Evolutionary conservation across 352 stramenopile species (phyloP).

Genomic region (Albugo candida): DNA sequence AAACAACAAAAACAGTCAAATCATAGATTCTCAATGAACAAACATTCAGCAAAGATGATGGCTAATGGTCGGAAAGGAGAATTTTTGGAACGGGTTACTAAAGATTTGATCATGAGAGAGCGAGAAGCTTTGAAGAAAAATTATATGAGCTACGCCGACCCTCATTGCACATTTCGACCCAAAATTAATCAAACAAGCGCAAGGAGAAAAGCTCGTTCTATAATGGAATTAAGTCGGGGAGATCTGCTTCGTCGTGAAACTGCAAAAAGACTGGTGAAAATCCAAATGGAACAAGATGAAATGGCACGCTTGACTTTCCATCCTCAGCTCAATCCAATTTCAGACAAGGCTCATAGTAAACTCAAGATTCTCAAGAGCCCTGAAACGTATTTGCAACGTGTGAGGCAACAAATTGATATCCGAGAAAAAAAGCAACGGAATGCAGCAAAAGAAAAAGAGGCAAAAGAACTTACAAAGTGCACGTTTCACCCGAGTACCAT

Average conservation of each 20-base stretch:
- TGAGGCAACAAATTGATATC: slow-evolving; percentile 57
- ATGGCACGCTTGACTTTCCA: slow-evolving; percentile 66
- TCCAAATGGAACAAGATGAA: slow-evolving; percentile 77
- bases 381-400: slow-evolving; percentile 62
- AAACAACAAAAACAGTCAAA: slow-evolving; percentile 3
- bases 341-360: slow-evolving; percentile 37
- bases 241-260: slow-evolving; percentile 61
- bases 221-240: slow-evolving; percentile 62
- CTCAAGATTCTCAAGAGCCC: slow-evolving; percentile 65
- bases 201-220: slow-evolving; percentile 36
- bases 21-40: slow-evolving; percentile 63
- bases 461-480: slow-evolving; percentile 66
- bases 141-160: slow-evolving; percentile 33
- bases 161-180: slow-evolving; percentile 69
- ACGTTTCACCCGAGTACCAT: slow-evolving; percentile 75
- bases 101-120: slow-evolving; percentile 59
- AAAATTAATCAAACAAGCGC: slow-evolving; percentile 54
- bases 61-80: slow-evolving; percentile 60
- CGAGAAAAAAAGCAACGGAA: slow-evolving; percentile 52
- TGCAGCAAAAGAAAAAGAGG: slow-evolving; percentile 57
- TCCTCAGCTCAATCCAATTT: slow-evolving; percentile 47
- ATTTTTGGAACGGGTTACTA: slow-evolving; percentile 58
- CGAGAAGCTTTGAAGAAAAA: slow-evolving; percentile 66
- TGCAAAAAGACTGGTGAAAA: slow-evolving; percentile 58
- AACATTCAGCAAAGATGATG: slow-evolving; percentile 62